Evolutionary conservation across 768 basidiomycete species (phyloP).

Genomic region (Russula emetica): DNA sequence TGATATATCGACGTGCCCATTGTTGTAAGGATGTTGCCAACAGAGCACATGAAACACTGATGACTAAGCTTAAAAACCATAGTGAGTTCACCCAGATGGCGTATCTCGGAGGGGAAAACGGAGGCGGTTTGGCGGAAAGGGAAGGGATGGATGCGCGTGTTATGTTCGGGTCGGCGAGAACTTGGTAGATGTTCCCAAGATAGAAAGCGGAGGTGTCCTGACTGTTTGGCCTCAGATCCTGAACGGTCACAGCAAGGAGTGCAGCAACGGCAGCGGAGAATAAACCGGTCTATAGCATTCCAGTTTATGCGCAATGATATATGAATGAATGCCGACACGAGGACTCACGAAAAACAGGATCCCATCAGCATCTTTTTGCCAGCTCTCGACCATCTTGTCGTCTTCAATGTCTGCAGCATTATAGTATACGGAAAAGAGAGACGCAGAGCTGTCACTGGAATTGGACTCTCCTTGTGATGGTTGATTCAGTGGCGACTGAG

Average conservation of each 20-base stretch:
- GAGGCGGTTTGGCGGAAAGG: neutral
- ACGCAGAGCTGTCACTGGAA: neutral
- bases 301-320: neutral
- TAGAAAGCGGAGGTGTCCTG: slow-evolving; percentile 2
- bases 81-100: slow-evolving; percentile 11
- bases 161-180: neutral
- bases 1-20: slow-evolving; percentile 9
- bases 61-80: slow-evolving; percentile 8
- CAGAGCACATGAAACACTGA: slow-evolving; percentile 1
- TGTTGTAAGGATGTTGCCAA: neutral
- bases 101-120: neutral
- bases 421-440: slow-evolving; percentile 1
- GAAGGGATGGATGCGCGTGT: neutral
- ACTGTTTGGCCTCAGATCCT: neutral
- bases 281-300: slow-evolving; percentile 4
- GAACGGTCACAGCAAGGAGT: neutral
- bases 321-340: neutral
- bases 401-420: slow-evolving; percentile 2
- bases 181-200: neutral
- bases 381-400: slow-evolving; percentile 1
- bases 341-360: slow-evolving; percentile 1
- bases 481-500: neutral
- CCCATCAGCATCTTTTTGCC: slow-evolving; percentile 6
- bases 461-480: neutral
- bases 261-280: slow-evolving; percentile 7